Percentiles rank a stretch among this genome's conserved stretches.
phyloP scores from a whole-genome alignment of 2,329 filamentous ascomycete genomes.

The Cladosporium sp. region DNA sequence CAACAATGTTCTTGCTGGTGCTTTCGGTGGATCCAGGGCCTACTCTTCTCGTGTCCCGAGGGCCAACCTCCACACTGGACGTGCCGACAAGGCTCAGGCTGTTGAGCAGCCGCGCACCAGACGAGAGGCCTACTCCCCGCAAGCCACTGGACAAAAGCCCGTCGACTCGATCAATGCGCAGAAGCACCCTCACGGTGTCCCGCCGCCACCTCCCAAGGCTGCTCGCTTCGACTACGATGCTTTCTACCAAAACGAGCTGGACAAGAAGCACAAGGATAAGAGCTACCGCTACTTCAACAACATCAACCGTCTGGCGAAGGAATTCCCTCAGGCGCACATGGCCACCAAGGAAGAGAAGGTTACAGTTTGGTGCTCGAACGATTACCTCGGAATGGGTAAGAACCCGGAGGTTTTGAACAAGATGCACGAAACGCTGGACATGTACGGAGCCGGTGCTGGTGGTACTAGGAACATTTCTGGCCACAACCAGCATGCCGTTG shows the following conservation, averaged over 20 bases:
- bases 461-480: constrained; percentile 97
- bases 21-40: constrained; percentile 52
- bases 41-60: constrained; percentile 73
- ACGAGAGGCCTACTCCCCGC: constrained; percentile 16
- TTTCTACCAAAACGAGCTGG: constrained; percentile 85
- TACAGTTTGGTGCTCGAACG: constrained; percentile 98
- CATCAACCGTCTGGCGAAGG: constrained; percentile 95
- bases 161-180: constrained; percentile 28
- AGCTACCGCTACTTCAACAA: constrained; percentile 99
- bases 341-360: constrained; percentile 79
- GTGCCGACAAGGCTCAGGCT: constrained; percentile 18
- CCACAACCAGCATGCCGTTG: constrained; percentile 92
- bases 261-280: constrained; percentile 99
- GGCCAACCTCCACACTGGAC: constrained; percentile 65
- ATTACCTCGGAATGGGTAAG: constrained; percentile 96
- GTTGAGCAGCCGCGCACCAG: constrained; percentile 56
- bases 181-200: constrained; percentile 41
- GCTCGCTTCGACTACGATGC: constrained; percentile 83
- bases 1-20: constrained; percentile 50
- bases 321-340: constrained; percentile 95
- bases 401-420: constrained; percentile 82
- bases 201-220: constrained; percentile 51
- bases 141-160: constrained; percentile 17
- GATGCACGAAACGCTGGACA: constrained; percentile 95
- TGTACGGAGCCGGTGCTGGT: constrained; percentile 91